Conservation (phyloP, 208 protist genomes). For the Wallacemonas sp. region DNA sequence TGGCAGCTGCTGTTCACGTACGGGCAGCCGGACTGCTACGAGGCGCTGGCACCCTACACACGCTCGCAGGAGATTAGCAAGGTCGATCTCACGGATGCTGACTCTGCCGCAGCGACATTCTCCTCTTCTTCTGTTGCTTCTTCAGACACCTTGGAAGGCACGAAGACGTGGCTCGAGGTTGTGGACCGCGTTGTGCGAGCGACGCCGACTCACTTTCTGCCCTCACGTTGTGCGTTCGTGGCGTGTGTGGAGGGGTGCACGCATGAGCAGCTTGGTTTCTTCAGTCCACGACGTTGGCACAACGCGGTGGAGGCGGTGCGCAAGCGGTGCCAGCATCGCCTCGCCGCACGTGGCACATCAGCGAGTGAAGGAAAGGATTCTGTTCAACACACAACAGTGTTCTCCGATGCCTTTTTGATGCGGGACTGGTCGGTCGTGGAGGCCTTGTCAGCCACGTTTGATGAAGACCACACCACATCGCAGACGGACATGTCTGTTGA, state of each 20-base stretch:
- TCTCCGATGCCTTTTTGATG: neutral
- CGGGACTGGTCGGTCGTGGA: neutral
- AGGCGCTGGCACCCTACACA: slow-evolving; percentile 4
- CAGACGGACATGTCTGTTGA: too few relatives aligned
- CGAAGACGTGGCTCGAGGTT: slow-evolving; percentile 23
- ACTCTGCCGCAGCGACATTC: slow-evolving; percentile 18
- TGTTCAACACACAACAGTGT: neutral
- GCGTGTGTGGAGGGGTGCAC: slow-evolving; percentile 37
- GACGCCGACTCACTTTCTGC: slow-evolving; percentile 21
- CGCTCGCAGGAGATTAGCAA: neutral
- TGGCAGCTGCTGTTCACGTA: slow-evolving; percentile 32
- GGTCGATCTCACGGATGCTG: neutral
- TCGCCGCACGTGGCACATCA: neutral
- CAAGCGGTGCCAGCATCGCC: neutral
- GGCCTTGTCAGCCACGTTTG: too few relatives aligned
- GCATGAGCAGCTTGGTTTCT: slow-evolving; percentile 40
- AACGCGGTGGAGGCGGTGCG: slow-evolving; percentile 4
- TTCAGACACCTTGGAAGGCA: neutral
- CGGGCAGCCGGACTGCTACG: neutral
- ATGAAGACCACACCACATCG: too few relatives aligned
- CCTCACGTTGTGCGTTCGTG: slow-evolving; percentile 23
- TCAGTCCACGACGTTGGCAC: slow-evolving; percentile 11
- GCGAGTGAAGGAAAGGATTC: neutral
- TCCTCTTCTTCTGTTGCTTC: neutral
- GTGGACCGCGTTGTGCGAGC: slow-evolving; percentile 21